These are phyloP conservation scores for barley (Hordeum vulgare) DNA, from an alignment of 176 grass and related monocot genomes.

Conservation along the genomic window DNA sequence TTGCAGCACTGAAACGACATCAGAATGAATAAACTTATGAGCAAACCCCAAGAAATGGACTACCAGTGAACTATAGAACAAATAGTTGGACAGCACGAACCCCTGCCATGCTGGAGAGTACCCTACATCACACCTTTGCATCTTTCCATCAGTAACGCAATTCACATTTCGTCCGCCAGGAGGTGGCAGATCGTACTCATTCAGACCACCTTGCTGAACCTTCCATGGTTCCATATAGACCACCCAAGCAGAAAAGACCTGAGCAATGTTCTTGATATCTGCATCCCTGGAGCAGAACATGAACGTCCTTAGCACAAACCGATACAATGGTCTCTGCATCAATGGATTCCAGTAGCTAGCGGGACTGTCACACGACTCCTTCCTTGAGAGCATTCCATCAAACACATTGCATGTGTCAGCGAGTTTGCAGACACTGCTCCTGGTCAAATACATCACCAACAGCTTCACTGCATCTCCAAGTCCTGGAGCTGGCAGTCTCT, in stretches of 20 bases:
- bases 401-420: constrained; percentile 7
- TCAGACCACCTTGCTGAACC: constrained; percentile 43
- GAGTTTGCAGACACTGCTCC: neutral
- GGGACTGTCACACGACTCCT: constrained; percentile 14
- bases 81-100: constrained; percentile 79
- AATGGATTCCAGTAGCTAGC: constrained; percentile 48
- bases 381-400: constrained; percentile 23
- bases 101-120: constrained; percentile 52
- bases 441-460: constrained; percentile 62
- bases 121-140: neutral
- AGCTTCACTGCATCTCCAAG: constrained; percentile 60
- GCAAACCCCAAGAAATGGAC: constrained; percentile 92
- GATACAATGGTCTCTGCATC: constrained; percentile 75
- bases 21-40: constrained; percentile 88
- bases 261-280: constrained; percentile 49
- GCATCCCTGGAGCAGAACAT: constrained; percentile 62
- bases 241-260: constrained; percentile 73
- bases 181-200: constrained; percentile 33
- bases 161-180: constrained; percentile 14
- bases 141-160: constrained; percentile 11
- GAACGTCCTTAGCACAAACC: constrained; percentile 76
- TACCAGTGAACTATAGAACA: constrained; percentile 87
- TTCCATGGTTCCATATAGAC: constrained; percentile 92
- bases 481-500: constrained; percentile 49
- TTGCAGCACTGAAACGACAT: constrained; percentile 48